Conservation (phyloP, 306 rosid genomes). For the Trifolium pratense region DNA sequence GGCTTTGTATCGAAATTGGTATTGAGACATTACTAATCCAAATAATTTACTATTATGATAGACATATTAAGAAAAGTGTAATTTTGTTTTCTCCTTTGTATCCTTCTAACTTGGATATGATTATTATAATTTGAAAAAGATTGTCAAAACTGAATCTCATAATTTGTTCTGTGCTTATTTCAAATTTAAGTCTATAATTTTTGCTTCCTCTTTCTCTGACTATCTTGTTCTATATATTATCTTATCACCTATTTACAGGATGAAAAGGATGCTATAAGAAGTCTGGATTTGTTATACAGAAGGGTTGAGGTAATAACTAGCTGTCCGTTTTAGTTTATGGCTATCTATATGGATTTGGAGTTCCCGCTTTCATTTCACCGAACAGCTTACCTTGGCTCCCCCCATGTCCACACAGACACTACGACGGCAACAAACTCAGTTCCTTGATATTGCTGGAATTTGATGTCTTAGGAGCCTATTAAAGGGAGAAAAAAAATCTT, state of each 20-base stretch:
- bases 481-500: background rate
- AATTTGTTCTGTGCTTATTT: slow-evolving; percentile 22
- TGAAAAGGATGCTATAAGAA: slow-evolving; percentile 90
- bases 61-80: slow-evolving; percentile 13
- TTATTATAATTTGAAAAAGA: slow-evolving; percentile 35
- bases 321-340: slow-evolving; percentile 2
- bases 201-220: slow-evolving; percentile 29
- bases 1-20: background rate
- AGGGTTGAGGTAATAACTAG: slow-evolving; percentile 78
- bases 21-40: slow-evolving; percentile 13
- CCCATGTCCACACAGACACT: background rate
- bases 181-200: background rate
- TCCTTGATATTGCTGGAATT: slow-evolving; percentile 15
- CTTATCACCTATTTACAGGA: slow-evolving; percentile 62
- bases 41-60: slow-evolving; percentile 10
- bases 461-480: slow-evolving; percentile 15
- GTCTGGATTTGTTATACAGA: slow-evolving; percentile 87
- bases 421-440: background rate
- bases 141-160: slow-evolving; percentile 18
- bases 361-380: background rate
- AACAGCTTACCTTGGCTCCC: background rate
- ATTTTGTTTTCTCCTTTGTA: slow-evolving; percentile 22
- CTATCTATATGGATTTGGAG: slow-evolving; percentile 11
- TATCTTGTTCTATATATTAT: slow-evolving; percentile 33
- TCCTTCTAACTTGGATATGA: slow-evolving; percentile 28